Conservation (phyloP, 2,329 filamentous ascomycete genomes). For the Beauveria sp. region DNA sequence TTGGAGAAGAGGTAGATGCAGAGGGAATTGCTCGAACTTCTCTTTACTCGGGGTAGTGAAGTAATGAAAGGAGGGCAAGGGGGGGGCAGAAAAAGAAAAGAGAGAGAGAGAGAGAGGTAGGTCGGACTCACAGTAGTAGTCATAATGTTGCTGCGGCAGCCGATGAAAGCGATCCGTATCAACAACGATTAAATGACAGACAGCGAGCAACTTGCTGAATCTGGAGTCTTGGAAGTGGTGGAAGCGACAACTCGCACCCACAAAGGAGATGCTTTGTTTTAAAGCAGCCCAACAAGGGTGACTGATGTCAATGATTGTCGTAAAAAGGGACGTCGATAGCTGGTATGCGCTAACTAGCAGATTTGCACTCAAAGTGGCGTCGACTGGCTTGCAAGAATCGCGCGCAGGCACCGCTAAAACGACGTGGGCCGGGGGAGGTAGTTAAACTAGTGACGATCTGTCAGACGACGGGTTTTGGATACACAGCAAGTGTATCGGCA, state of each 20-base stretch:
- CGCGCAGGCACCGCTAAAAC: neutral
- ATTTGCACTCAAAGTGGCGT: constrained; percentile 1
- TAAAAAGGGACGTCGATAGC: neutral
- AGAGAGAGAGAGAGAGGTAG: constrained; percentile 8
- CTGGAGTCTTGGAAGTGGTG: neutral
- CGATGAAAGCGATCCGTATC: neutral
- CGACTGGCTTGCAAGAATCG: constrained; percentile 11
- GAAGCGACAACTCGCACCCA: neutral
- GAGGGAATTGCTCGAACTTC: neutral
- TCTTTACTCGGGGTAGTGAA: too few species aligned
- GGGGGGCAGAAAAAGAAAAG: constrained; percentile 15
- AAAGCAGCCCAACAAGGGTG: neutral
- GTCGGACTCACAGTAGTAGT: constrained; percentile 30
- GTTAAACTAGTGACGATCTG: constrained; percentile 9
- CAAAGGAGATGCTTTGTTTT: neutral
- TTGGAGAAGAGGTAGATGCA: neutral
- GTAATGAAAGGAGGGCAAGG: too few species aligned
- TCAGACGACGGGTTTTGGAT: constrained; percentile 10
- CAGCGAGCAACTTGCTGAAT: neutral
- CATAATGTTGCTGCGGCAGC: constrained; percentile 21
- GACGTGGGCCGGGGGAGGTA: neutral
- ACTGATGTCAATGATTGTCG: neutral
- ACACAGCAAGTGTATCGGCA: constrained; percentile 1
- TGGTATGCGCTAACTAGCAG: constrained; percentile 2
- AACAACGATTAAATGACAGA: neutral